Evolutionary conservation across 2,329 filamentous ascomycete species (phyloP), one percentile per base, ranked within the genome.

Genomic region (Mycosphaerelloides madeirae): DNA sequence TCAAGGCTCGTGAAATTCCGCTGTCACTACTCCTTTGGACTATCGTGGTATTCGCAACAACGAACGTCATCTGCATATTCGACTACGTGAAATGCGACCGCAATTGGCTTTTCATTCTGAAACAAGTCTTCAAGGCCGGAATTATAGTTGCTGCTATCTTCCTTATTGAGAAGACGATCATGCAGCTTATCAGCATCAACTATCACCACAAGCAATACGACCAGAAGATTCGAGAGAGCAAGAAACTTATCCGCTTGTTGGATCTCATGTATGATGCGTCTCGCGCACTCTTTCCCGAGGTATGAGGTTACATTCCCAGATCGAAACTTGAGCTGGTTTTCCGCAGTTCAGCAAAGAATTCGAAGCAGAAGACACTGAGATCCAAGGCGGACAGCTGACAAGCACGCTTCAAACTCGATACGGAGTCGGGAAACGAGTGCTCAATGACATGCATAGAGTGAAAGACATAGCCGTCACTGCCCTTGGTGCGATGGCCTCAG

Each of bases 401-500:
- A 64, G 38, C 6, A 37, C 58, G 16, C 47, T 29, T 57, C 65
- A 62, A 62, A 58, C 44, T 9, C 22, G 9, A 9, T 6, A 25
- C 59, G 78, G 75, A 5, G 82, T 83, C 3, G 86, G 85, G 1
- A 80, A 87, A 70, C 79, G 76, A 50, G 66, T 91, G n/a, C 81
- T 93, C 44, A 72, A 75, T 44, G 62, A 65, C 29, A 56, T 65
- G 43, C 31, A 38, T 7, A 79, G 85, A 13, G 73, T 91, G 33
- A 85, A 87, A 56, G 87, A 88, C 72, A 93, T 90, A 67, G 79
- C 93, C 43, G 90, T 87, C 0, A 86, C 85, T 1, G 84, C 83
- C 1, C 87, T 94, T 65, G 88, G 88, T 20, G 88, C 89, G 60
- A 78, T 94, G 44, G 87, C 87, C 1, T 85, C 85, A 3, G 88